Evolutionary conservation across 108 stramenopile species (phyloP).

Genomic region (Mayamaea pseudoterrestris): DNA sequence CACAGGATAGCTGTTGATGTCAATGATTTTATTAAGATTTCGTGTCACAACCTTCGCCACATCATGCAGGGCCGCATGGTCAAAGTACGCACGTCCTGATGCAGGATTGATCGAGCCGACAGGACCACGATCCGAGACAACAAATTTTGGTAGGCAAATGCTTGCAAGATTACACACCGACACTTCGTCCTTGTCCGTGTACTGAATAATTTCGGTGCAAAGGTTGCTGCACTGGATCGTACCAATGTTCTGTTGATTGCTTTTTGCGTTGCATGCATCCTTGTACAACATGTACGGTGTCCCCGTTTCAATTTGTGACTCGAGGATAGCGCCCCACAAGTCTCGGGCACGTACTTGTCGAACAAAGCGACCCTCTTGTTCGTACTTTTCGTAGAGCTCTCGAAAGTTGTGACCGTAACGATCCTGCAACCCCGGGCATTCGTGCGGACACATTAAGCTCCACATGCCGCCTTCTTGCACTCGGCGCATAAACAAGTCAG

Average conservation of each 20-base stretch:
- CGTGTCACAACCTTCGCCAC: constrained; percentile 89
- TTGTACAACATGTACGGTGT: constrained; percentile 99
- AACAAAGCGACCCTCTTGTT: constrained; percentile 84
- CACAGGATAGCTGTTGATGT: constrained; percentile 96
- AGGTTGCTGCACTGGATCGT: constrained; percentile 97
- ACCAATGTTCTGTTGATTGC: constrained; percentile 98
- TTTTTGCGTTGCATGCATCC: constrained; percentile 96
- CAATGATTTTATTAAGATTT: constrained; percentile 98
- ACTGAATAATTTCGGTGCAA: constrained; percentile 97
- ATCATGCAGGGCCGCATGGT: constrained; percentile 76
- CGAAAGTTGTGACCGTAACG: constrained; percentile 87
- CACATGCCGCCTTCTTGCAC: constrained; percentile 89
- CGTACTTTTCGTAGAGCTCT: constrained; percentile 89
- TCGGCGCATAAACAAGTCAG: constrained; percentile 98
- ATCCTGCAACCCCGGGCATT: constrained; percentile 90
- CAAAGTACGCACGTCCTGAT: constrained; percentile 48
- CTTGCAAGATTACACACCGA: constrained; percentile 99
- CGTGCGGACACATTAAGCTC: constrained; percentile 95
- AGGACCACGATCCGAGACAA: constrained; percentile 24
- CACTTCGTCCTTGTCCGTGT: constrained; percentile 95
- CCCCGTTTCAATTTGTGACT: constrained; percentile 98
- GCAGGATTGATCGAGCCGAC: constrained; percentile 22
- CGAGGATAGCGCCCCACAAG: constrained; percentile 97
- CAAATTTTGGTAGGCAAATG: constrained; percentile 91
- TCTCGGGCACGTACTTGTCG: constrained; percentile 91